phyloP scores from a whole-genome alignment of 257 asterid genomes.

The Solanum chilense region DNA sequence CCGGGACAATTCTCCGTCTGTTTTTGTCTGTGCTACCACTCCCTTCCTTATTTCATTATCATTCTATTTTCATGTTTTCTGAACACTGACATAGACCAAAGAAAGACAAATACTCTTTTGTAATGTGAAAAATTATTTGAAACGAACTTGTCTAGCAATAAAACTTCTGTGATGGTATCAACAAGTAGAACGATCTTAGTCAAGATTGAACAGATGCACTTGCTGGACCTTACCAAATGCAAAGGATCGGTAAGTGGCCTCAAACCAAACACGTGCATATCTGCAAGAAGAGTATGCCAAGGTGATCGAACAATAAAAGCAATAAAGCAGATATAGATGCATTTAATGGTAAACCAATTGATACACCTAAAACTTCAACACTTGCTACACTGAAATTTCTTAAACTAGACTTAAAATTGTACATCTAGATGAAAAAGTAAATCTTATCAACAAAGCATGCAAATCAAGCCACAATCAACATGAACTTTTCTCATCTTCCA shows the following conservation, averaged over 20 bases:
- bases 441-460: not conserved
- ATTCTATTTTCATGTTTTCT: not conserved
- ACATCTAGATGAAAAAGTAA: not conserved
- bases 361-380: not conserved
- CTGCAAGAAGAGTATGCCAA: conserved; percentile 39
- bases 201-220: conserved; percentile 9
- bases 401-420: not conserved
- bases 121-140: not conserved
- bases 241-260: conserved; percentile 78
- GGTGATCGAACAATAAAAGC: not conserved
- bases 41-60: not conserved
- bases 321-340: not conserved
- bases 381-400: not conserved
- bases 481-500: not conserved
- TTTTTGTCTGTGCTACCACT: too few relatives aligned
- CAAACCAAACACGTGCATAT: conserved; percentile 86
- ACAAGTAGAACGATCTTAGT: not conserved
- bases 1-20: too few relatives aligned
- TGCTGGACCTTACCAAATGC: conserved; percentile 63
- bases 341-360: not conserved
- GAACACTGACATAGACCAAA: not conserved
- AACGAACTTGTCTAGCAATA: not conserved
- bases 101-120: not conserved
- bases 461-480: not conserved
- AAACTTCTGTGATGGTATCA: not conserved